Percentiles rank a stretch among this genome's conserved stretches.
Conservation (phyloP, 768 basidiomycete genomes). For the Pleurotus sapidus region DNA sequence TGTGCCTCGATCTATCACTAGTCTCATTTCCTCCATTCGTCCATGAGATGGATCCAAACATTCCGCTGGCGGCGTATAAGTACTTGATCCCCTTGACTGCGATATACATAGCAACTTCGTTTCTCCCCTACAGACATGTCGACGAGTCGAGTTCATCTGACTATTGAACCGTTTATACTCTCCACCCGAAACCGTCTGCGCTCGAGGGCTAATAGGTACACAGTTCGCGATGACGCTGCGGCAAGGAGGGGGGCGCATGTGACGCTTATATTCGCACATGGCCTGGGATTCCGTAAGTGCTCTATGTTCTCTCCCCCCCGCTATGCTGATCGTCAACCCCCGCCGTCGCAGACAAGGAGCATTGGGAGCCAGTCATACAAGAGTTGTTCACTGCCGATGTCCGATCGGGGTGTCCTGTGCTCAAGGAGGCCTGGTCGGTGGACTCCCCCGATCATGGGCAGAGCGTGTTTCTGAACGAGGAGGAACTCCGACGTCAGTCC, state of each 20-base stretch:
- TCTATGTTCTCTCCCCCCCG: neutral
- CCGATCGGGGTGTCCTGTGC: constrained; percentile 21
- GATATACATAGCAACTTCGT: no score
- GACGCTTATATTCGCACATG: constrained; percentile 52
- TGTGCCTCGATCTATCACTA: constrained; percentile 1
- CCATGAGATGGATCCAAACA: no score
- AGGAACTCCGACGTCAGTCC: constrained; percentile 24
- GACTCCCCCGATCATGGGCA: constrained; percentile 59
- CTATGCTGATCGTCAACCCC: neutral
- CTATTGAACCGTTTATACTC: neutral
- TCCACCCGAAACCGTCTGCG: neutral
- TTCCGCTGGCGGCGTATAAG: no score
- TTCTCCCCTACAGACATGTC: no score
- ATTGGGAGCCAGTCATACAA: constrained; percentile 53
- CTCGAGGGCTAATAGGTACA: neutral
- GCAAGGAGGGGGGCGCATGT: constrained; percentile 12
- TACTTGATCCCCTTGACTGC: no score
- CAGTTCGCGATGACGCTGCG: neutral
- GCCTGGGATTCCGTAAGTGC: constrained; percentile 29
- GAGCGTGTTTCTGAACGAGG: constrained; percentile 44
- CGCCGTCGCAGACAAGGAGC: constrained; percentile 45
- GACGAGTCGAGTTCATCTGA: neutral
- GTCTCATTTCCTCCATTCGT: neutral
- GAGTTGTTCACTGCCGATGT: constrained; percentile 34
- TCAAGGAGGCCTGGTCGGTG: constrained; percentile 48